Base-by-base conservation (phyloP, 2,329 filamentous ascomycete species). In the Aspergillus hiratsukae region DNA sequence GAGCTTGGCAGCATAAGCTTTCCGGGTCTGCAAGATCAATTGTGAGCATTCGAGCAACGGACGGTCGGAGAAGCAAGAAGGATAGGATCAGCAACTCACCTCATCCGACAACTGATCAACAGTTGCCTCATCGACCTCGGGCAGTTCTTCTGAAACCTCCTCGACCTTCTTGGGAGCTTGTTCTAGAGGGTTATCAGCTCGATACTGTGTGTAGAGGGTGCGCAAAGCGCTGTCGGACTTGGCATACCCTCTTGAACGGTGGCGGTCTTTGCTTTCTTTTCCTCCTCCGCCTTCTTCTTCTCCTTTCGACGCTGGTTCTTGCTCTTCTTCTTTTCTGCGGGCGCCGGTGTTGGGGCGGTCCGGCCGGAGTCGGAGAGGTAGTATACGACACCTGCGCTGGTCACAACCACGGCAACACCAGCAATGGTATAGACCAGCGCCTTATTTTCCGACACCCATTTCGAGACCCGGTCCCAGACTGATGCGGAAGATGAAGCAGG, bases 381-480 rank as follows among this genome's bases (percentile, higher is more conserved):
- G 81, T 97, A 99, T 70, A 96, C 88, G 46, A 90, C 90, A 66
- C 94, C 93, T 35, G 92, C 93, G 59, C 90, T 90, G 14, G 91
- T 94, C 55, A 96, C 89, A 46, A 97, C 91, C 49, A 96, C 84
- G 53, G 93, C 93, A 58, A 96, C 89, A 69, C 94, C 94, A 55
- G 93, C 94, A 76, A 97, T 90, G 64, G 94, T 97, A 77, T 97
- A 99, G 61, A 96, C 92, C 54, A 93, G 83, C 49, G 90, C 89
- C 80, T 97, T 97, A 79, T 99, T 92, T 74, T 97, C 93, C 2
- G 91, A 90, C 14, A 89, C 91, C 93, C 94, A 99, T 70, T 81
- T 87, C 64, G 91, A 88, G 76, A 97, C 80, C 69, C 92, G 88
- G 75, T 96, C 90, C 91, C 91, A 96, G 55, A 94, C 78, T 49